Evolutionary conservation across 192 early-diverging fungal genomes (phyloP), one percentile per base, ranked within the genome.

Genomic region (Entomortierella parvispora): DNA sequence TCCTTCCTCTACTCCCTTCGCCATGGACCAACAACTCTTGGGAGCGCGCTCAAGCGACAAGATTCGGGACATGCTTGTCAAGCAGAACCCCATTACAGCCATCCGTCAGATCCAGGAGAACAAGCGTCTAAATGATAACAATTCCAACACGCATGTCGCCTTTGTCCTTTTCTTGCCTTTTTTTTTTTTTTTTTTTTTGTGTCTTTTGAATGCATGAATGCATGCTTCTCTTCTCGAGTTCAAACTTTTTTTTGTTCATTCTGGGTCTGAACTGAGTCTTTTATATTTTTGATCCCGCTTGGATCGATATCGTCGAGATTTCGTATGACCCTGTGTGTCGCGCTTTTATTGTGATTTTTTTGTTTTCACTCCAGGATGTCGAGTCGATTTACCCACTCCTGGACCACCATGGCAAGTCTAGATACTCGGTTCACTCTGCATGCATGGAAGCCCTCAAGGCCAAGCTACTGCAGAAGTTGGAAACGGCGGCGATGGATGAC

Each of bases 391-490:
- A 84, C 40, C 85, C 87, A 7, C 52, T 88, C 7, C 65, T 88
- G 0, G 85, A 88, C 59, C 71, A 80, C 7, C 81, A 81, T n/a
- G 80, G 81, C 10, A 81, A 81, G 28, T 58, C 78, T 10, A 77
- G 85, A 42, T 76, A 68, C 25, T 70, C 85, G 17, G 71, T 88
- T 18, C 85, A 88, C 64, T 69, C 58, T 15, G 77, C 65, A 14
- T 86, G 82, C 50, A 62, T 88, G 59, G 77, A 74, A 44, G 83
- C 82, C 1, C 52, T 88, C 22, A 85, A 85, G 20, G 64, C 76
- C 47, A 79, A 68, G 7, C 58, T 86, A 15, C 28, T 88, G 23
- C 79, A 65, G 10, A 80, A 71, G 18, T 74, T 88, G 12, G 68
- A 77, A 44, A 77, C 65, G 9, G 52, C 66, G 18, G 74, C 33